Conservation (phyloP, 208 protist species). For the Trypanosoma avium region DNA sequence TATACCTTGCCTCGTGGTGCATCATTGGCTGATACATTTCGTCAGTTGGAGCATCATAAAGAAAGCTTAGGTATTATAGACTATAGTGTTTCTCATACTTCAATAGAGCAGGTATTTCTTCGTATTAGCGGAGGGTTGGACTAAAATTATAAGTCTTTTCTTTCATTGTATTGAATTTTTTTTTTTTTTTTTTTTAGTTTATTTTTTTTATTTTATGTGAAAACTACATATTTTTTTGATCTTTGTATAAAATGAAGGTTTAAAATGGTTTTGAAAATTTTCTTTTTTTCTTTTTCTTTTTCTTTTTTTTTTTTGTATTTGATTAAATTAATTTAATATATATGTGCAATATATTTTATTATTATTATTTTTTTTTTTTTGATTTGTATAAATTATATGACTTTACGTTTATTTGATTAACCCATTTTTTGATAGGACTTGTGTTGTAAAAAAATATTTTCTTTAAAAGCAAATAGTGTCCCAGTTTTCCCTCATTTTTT, state of each 20-base stretch:
- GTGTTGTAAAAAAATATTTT: too few species aligned
- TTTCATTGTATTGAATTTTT: background rate
- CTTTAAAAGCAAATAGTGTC: too few species aligned
- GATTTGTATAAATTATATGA: too few species aligned
- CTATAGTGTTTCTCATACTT: slow-evolving; percentile 72
- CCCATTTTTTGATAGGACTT: too few species aligned
- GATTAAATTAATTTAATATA: too few species aligned
- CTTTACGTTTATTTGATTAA: too few species aligned
- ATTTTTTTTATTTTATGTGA: background rate
- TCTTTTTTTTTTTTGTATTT: too few species aligned
- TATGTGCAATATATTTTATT: too few species aligned
- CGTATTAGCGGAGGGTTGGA: slow-evolving; percentile 31
- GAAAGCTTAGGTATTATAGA: slow-evolving; percentile 51
- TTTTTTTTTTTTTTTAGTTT: slow-evolving; percentile 3
- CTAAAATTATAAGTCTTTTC: background rate
- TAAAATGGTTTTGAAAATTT: background rate
- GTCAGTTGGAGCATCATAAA: slow-evolving; percentile 35
- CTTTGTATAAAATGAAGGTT: background rate
- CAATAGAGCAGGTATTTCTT: slow-evolving; percentile 74
- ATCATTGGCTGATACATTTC: slow-evolving; percentile 49
- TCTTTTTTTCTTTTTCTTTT: background rate
- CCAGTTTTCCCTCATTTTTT: too few species aligned
- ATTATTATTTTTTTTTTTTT: too few species aligned
- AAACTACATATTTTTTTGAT: background rate
- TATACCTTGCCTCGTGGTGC: slow-evolving; percentile 32